These are phyloP conservation scores for Rhizopus stolonifer DNA, from an alignment of 371 early-diverging fungal genomes.

Conservation along the genomic window DNA sequence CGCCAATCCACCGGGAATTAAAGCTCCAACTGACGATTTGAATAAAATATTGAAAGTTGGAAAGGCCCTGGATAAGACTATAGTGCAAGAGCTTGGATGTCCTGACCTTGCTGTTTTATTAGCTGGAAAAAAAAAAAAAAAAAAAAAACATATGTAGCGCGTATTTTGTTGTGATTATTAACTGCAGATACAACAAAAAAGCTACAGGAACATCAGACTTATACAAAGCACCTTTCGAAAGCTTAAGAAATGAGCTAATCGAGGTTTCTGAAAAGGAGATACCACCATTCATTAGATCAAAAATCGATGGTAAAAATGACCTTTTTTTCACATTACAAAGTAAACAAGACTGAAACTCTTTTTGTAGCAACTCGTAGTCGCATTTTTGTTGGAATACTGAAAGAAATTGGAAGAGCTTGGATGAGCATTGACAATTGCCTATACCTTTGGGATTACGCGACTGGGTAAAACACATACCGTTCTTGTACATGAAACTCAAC, in stretches of 20 bases:
- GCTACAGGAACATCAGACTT: slow-evolving; percentile 24
- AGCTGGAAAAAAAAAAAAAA: slow-evolving; percentile 16
- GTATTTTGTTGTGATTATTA: neutral
- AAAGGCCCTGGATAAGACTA: neutral
- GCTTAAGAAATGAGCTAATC: slow-evolving; percentile 50
- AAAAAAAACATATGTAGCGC: neutral
- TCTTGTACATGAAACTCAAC: neutral
- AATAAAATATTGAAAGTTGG: neutral
- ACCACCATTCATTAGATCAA: slow-evolving; percentile 69
- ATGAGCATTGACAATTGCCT: slow-evolving; percentile 75
- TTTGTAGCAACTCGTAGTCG: slow-evolving; percentile 61
- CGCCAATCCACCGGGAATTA: neutral
- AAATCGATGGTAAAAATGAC: slow-evolving; percentile 58
- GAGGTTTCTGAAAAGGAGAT: slow-evolving; percentile 55
- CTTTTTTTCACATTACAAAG: neutral
- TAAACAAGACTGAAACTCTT: neutral
- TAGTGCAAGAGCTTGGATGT: slow-evolving; percentile 17
- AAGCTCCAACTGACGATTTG: neutral
- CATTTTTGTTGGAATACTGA: slow-evolving; percentile 83
- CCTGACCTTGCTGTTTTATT: slow-evolving; percentile 48
- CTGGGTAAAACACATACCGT: slow-evolving; percentile 38
- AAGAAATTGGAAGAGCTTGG: slow-evolving; percentile 80
- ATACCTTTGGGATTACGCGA: slow-evolving; percentile 79
- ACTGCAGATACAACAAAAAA: slow-evolving; percentile 19
- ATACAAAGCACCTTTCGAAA: slow-evolving; percentile 16